Evolutionary conservation across 2,329 filamentous ascomycete genomes (phyloP).

Genomic region (Talaromyces sp.): DNA sequence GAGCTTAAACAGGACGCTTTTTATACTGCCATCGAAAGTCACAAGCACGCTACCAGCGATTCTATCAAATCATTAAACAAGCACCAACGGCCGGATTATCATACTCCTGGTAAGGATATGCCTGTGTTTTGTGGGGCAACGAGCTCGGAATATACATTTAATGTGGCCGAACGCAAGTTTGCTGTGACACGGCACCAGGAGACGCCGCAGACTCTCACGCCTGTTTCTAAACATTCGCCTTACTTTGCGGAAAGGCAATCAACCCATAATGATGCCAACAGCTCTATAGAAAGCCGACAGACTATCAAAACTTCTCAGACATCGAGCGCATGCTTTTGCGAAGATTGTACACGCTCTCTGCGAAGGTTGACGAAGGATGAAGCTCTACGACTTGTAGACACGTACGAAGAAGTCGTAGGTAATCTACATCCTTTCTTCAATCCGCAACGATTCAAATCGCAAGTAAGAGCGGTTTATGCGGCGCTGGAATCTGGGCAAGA

Average conservation of each 20-base stretch:
- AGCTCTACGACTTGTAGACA: neutral
- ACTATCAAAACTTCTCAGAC: neutral
- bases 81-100: neutral
- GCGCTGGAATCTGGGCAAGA: neutral
- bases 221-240: neutral
- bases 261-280: neutral
- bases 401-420: neutral
- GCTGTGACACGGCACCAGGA: neutral
- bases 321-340: neutral
- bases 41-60: neutral
- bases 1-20: neutral
- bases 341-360: neutral
- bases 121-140: neutral
- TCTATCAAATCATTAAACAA: neutral
- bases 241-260: neutral
- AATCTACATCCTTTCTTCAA: neutral
- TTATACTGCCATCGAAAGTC: neutral
- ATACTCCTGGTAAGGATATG: neutral
- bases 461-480: neutral
- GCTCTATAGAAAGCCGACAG: neutral
- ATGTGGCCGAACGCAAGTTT: neutral
- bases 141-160: neutral
- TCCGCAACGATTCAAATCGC: neutral
- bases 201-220: neutral
- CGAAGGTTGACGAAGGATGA: neutral